Evolutionary conservation across 2,329 filamentous ascomycete genomes (phyloP).

Genomic region (Phaeomoniella chlamydospora): DNA sequence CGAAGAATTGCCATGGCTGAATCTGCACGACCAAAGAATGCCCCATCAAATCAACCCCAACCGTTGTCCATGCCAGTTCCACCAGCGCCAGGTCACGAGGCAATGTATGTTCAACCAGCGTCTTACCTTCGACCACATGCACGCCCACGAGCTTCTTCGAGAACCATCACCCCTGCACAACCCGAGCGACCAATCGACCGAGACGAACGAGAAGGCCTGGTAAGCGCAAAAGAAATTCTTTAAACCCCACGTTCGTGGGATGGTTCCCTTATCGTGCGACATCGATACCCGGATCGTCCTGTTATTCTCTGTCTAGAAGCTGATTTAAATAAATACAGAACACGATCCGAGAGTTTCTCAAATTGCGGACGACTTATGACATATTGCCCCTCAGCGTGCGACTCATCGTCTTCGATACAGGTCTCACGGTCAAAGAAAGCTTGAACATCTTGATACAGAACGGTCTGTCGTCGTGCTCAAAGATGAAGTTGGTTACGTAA

Average conservation of each 20-base stretch:
- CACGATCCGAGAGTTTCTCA: conserved; percentile 89
- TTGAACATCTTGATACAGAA: conserved; percentile 91
- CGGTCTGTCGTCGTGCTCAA: conserved; percentile 36
- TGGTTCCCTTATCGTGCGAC: no score
- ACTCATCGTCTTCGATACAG: conserved; percentile 88
- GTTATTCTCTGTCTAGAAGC: no score
- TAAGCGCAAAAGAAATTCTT: conserved; percentile 15
- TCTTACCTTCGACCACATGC: conserved; percentile 26
- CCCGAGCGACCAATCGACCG: conserved; percentile 30
- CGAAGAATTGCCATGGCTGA: background rate
- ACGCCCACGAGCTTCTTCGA: conserved; percentile 15
- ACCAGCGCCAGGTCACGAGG: conserved; percentile 23
- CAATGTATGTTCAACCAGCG: conserved; percentile 31
- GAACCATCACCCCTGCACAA: conserved; percentile 24
- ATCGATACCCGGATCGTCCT: conserved; percentile 1
- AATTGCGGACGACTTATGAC: conserved; percentile 92
- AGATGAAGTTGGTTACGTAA: background rate
- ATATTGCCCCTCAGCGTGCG: conserved; percentile 92
- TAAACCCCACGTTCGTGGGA: conserved; percentile 2
- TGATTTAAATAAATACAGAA: conserved; percentile 48
- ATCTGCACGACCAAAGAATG: background rate
- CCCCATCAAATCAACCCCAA: background rate
- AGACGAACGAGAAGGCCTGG: conserved; percentile 34
- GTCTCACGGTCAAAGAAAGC: conserved; percentile 92
- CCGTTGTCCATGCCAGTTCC: background rate